phyloP scores from a whole-genome alignment of 1,139 yeast genomes.

The Lodderomyces elongisporus region DNA sequence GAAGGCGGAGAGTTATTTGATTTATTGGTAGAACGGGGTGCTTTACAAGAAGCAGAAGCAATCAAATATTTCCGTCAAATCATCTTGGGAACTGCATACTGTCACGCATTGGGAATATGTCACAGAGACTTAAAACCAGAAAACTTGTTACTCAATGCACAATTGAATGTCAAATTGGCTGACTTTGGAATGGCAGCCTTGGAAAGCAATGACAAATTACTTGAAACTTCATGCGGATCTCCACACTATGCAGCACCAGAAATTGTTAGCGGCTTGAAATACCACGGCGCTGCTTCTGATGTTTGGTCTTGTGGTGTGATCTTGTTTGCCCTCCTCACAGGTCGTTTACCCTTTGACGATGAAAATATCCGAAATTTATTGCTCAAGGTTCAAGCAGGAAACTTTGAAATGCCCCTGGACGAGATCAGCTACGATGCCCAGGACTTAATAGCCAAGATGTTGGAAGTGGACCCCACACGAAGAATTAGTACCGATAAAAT shows the following conservation, averaged over 20 bases:
- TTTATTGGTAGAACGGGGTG: conserved; percentile 72
- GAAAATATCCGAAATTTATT: conserved; percentile 67
- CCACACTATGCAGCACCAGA: conserved; percentile 90
- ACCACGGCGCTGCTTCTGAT: conserved; percentile 80
- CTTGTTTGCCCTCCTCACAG: conserved; percentile 69
- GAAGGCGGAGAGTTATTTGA: conserved; percentile 84
- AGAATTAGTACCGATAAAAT: conserved; percentile 77
- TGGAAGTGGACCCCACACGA: conserved; percentile 71
- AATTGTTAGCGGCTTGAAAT: conserved; percentile 70
- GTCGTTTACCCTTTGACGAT: conserved; percentile 78
- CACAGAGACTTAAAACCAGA: conserved; percentile 83
- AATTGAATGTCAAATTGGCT: conserved; percentile 68
- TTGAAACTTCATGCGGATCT: conserved; percentile 80
- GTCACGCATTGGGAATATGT: conserved; percentile 76
- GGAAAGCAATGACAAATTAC: conserved; percentile 63
- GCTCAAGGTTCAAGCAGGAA: conserved; percentile 71
- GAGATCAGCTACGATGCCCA: conserved; percentile 60
- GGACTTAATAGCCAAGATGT: conserved; percentile 66
- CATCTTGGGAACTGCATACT: conserved; percentile 72
- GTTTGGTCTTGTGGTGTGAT: conserved; percentile 87
- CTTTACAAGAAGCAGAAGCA: conserved; percentile 71
- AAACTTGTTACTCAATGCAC: conserved; percentile 61
- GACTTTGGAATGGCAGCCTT: conserved; percentile 89
- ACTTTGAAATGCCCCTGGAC: conserved; percentile 61
- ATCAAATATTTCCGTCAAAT: conserved; percentile 72